These are phyloP conservation scores for Knufia petricola DNA, from an alignment of 2,329 filamentous ascomycete species.

Conservation along the genomic window DNA sequence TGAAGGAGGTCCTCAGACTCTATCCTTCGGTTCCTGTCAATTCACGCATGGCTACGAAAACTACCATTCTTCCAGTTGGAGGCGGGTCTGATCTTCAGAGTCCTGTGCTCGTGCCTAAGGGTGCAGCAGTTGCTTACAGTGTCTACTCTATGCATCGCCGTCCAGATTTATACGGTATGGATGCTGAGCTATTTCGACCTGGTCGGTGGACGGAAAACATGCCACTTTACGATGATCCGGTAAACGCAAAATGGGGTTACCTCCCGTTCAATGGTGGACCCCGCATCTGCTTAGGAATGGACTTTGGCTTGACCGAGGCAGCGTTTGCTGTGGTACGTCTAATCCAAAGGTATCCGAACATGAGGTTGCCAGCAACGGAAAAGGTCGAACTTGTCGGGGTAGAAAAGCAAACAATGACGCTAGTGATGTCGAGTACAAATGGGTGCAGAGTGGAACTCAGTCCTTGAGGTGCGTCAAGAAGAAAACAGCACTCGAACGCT, in stretches of 20 bases:
- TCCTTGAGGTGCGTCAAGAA: neutral
- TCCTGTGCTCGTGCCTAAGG: conserved; percentile 38
- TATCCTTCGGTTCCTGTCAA: conserved; percentile 81
- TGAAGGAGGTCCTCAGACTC: no score
- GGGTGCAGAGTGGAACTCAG: conserved; percentile 15
- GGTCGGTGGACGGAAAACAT: conserved; percentile 43
- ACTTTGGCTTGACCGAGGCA: conserved; percentile 23
- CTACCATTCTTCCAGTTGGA: conserved; percentile 63
- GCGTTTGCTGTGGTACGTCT: conserved; percentile 22
- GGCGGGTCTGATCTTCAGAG: conserved; percentile 38
- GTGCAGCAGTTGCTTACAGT: conserved; percentile 41
- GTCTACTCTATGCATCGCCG: conserved; percentile 44
- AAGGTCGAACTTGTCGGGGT: conserved; percentile 13
- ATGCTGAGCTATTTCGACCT: conserved; percentile 37
- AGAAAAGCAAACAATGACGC: conserved; percentile 19
- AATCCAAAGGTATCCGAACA: conserved; percentile 19
- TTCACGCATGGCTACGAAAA: conserved; percentile 57
- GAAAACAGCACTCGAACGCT: no score
- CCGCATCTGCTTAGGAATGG: conserved; percentile 25
- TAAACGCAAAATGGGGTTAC: conserved; percentile 48
- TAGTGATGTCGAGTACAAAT: conserved; percentile 15
- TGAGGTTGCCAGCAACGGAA: conserved; percentile 12
- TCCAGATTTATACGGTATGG: conserved; percentile 33
- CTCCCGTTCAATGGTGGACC: conserved; percentile 25
- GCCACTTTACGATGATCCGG: no score